phyloP scores from a whole-genome alignment of 805 yeast species.

The Saturnispora gosingensis region DNA sequence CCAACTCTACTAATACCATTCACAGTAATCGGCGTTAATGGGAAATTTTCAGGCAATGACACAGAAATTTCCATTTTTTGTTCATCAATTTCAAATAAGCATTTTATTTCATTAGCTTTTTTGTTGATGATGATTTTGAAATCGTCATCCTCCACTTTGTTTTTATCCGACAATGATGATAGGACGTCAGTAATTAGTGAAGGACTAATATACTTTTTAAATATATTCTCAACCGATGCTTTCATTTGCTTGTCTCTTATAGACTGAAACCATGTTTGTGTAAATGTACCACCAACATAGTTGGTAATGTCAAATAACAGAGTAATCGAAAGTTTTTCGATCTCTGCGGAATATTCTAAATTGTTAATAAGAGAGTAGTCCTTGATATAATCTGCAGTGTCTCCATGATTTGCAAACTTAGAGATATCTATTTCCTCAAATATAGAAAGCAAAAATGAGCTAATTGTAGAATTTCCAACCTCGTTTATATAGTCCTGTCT shows the following conservation, averaged over 20 bases:
- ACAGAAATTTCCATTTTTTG: conserved; percentile 76
- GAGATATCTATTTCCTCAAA: conserved; percentile 39
- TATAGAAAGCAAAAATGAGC: conserved; percentile 41
- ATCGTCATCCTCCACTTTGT: conserved; percentile 30
- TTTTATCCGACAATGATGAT: conserved; percentile 23
- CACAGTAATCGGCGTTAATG: conserved; percentile 65
- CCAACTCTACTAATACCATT: conserved; percentile 77
- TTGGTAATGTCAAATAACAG: conserved; percentile 41
- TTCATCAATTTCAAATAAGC: conserved; percentile 74
- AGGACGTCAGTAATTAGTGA: conserved; percentile 50
- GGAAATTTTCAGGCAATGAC: conserved; percentile 65
- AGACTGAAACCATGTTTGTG: conserved; percentile 61
- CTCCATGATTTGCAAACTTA: conserved; percentile 14
- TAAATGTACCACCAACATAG: conserved; percentile 49
- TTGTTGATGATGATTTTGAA: conserved; percentile 54
- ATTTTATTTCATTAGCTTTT: conserved; percentile 57
- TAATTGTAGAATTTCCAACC: conserved; percentile 42
- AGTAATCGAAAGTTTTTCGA: conserved; percentile 36
- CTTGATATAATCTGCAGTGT: conserved; percentile 22
- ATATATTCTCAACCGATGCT: conserved; percentile 50
- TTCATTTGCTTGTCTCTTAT: conserved; percentile 62
- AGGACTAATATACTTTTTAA: conserved; percentile 56
- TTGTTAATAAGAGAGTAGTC: conserved; percentile 15
- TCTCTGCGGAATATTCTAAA: conserved; percentile 24
- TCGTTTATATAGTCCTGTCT: conserved; percentile 53